These are phyloP conservation scores for Aspergillus amoenus DNA, from an alignment of 2,329 filamentous ascomycete species.

Conservation along the genomic window DNA sequence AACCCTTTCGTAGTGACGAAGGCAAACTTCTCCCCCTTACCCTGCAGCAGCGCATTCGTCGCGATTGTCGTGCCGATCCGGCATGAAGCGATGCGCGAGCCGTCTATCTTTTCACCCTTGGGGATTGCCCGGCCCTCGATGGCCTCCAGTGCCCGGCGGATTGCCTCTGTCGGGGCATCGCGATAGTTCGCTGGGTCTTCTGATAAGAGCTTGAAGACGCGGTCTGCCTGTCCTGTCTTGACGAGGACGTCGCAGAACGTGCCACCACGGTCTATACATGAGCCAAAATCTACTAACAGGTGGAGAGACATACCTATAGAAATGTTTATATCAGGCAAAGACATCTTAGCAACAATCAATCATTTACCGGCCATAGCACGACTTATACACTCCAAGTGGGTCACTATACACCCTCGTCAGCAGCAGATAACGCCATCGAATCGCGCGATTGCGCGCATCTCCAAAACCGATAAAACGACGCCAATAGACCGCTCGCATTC, in stretches of 20 bases:
- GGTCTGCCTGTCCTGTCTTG: conserved; percentile 12
- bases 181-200: conserved; percentile 26
- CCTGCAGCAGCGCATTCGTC: conserved; percentile 68
- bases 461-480: too few relatives aligned
- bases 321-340: not conserved
- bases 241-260: not conserved
- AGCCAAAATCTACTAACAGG: too few relatives aligned
- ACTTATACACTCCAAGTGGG: not conserved
- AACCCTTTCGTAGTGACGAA: conserved; percentile 69
- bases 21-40: conserved; percentile 19
- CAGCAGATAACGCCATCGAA: not conserved
- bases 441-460: not conserved
- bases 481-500: not conserved
- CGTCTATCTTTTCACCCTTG: conserved; percentile 17
- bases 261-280: not conserved
- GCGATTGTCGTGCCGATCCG: conserved; percentile 91
- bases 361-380: too few relatives aligned
- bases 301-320: not conserved
- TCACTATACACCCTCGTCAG: not conserved
- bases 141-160: conserved; percentile 62
- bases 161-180: conserved; percentile 70
- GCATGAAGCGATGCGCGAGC: conserved; percentile 19
- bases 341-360: too few relatives aligned
- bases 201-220: conserved; percentile 29
- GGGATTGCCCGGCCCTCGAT: conserved; percentile 4